Evolutionary conservation across 805 yeast genomes (phyloP).

Genomic region (Cyberlindnera mrakii): DNA sequence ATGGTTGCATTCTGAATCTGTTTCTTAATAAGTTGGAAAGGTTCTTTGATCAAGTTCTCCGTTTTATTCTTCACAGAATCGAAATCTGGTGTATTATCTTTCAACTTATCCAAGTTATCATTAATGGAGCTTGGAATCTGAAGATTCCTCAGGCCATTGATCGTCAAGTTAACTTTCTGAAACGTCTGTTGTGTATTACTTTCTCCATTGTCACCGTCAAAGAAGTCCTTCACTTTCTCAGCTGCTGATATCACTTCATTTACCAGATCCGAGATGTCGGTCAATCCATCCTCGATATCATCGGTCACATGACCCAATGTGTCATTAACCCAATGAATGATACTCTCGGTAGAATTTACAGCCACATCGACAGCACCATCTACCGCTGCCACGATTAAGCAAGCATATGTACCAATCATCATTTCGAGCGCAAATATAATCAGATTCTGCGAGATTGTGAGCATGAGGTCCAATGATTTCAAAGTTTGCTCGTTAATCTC

Average conservation of each 20-base stretch:
- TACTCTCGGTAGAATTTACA: conserved; percentile 60
- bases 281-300: conserved; percentile 62
- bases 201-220: conserved; percentile 37
- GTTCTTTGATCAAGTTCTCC: conserved; percentile 44
- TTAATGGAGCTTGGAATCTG: conserved; percentile 64
- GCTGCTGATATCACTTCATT: conserved; percentile 49
- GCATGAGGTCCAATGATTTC: conserved; percentile 35
- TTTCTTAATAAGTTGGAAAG: conserved; percentile 46
- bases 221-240: conserved; percentile 47
- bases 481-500: conserved; percentile 43
- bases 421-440: conserved; percentile 63
- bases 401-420: conserved; percentile 80
- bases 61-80: conserved; percentile 57
- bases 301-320: conserved; percentile 49
- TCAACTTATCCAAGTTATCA: conserved; percentile 44
- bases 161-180: conserved; percentile 50
- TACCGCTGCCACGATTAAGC: conserved; percentile 69
- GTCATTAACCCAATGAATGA: conserved; percentile 54
- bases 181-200: conserved; percentile 26
- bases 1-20: conserved; percentile 32
- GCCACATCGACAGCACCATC: conserved; percentile 71
- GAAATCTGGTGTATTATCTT: conserved; percentile 57
- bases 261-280: conserved; percentile 50
- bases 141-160: conserved; percentile 48
- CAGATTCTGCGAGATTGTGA: conserved; percentile 54